Base-by-base conservation (phyloP, 2,329 filamentous ascomycete species). In the Stachybotrys echinatus region DNA sequence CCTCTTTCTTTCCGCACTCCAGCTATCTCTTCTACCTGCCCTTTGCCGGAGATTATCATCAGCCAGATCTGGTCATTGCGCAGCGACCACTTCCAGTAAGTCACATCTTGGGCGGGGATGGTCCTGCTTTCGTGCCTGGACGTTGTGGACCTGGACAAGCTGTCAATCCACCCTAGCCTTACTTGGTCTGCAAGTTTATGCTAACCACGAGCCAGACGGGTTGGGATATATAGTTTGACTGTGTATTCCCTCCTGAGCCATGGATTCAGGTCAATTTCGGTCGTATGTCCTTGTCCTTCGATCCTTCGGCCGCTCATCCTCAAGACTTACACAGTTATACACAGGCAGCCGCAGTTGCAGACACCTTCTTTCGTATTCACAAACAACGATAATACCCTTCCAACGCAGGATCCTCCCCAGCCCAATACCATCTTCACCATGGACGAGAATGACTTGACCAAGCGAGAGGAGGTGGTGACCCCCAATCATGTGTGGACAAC, bases 401-500 rank as follows among this genome's bases (percentile, higher is more conserved):
- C 66, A 57, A 71, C 70, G 65, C 74, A 76, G 58, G 65, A 69
- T 45, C 67, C 68, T 46, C 66, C 71, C 50, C 70, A 68, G 50
- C 71, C 74, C 50, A 66, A 69, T 51, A 70, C 73, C 44, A 65
- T 47, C 52, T 51, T 49, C 52, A 54, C 42, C 34, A 80, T 83
- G 76, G 76, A 74, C 62, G 71, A 71, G 51, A 74, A 65, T 61
- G 75, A 80, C 50, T 68, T 79, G 60, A 63, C 73, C 49, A 75
- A 76, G 63, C 64, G 67, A 42, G 79, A 83, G 57, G 66, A 68
- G 45, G 68, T 77, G 61, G 64, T 69, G 49, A 65, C 69, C 50
- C 65, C 74, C 22, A 67, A 74, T 37, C 73, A 71, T 31, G 67
- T 77, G 57, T 84, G 80, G 79, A 76, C 79, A 50, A 78, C 79